A percentile compares a stretch with the other conserved stretches of the same genome.
These are phyloP conservation scores for Cladophialophora carrionii DNA, from an alignment of 2,329 filamentous ascomycete genomes.

Conservation along the genomic window DNA sequence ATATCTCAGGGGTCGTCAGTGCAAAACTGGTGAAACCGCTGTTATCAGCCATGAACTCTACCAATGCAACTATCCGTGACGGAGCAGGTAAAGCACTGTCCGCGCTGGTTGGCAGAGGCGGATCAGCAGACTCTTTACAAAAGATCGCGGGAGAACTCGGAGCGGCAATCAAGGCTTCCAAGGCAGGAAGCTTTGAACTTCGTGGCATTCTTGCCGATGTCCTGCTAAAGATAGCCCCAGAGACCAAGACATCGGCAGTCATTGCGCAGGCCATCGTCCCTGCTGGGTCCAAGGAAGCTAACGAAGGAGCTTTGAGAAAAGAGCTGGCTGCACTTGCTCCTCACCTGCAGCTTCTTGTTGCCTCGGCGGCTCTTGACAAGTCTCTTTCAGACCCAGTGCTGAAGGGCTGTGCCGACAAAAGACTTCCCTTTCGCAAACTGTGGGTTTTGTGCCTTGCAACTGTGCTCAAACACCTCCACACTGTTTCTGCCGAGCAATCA, in stretches of 20 bases:
- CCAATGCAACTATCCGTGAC: slow-evolving; percentile 74
- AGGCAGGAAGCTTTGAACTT: slow-evolving; percentile 82
- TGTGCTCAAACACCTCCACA: slow-evolving; percentile 29
- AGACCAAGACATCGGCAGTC: slow-evolving; percentile 65
- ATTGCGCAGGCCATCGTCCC: slow-evolving; percentile 68
- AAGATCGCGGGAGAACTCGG: slow-evolving; percentile 78
- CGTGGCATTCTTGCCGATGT: slow-evolving; percentile 81
- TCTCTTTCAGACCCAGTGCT: slow-evolving; percentile 69
- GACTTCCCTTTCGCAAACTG: slow-evolving; percentile 71
- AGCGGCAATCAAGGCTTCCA: slow-evolving; percentile 76
- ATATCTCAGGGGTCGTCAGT: slow-evolving; percentile 74
- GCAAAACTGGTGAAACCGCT: slow-evolving; percentile 80
- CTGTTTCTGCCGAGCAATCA: slow-evolving; percentile 49
- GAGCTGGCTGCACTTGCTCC: slow-evolving; percentile 73
- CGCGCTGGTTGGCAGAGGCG: slow-evolving; percentile 66
- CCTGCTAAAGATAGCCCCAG: slow-evolving; percentile 67
- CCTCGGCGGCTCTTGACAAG: slow-evolving; percentile 67
- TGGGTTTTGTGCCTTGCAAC: slow-evolving; percentile 66
- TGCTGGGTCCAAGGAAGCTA: slow-evolving; percentile 80
- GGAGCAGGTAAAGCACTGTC: slow-evolving; percentile 77
- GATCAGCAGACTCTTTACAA: slow-evolving; percentile 61
- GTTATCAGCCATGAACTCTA: slow-evolving; percentile 88
- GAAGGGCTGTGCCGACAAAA: slow-evolving; percentile 87
- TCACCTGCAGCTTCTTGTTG: slow-evolving; percentile 66
- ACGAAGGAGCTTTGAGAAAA: slow-evolving; percentile 76